A percentile compares a stretch with the other conserved stretches of the same genome.
Conservation (phyloP, 306 rosid species). For the Quercus suber region DNA sequence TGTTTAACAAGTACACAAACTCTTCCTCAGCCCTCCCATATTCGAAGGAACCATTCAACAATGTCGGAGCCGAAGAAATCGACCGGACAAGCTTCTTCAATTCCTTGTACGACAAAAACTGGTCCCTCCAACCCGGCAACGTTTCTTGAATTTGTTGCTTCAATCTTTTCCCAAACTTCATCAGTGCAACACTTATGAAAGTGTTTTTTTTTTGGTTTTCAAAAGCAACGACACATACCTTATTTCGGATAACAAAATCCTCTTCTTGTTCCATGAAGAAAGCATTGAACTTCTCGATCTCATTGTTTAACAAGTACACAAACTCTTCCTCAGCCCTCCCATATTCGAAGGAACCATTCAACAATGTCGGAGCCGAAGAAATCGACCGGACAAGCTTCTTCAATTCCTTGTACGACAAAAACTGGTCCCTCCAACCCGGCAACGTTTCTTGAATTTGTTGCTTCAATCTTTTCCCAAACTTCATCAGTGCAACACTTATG, state of each 20-base stretch:
- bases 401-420: conserved; percentile 77
- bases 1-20: conserved; percentile 67
- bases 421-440: conserved; percentile 79
- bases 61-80: conserved; percentile 34
- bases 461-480: conserved; percentile 82
- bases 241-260: conserved; percentile 69
- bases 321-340: conserved; percentile 62
- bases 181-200: not conserved
- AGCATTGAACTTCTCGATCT: conserved; percentile 80
- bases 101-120: conserved; percentile 78
- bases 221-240: conserved; percentile 58
- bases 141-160: conserved; percentile 73
- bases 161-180: conserved; percentile 87
- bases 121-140: conserved; percentile 73
- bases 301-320: conserved; percentile 63
- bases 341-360: conserved; percentile 26
- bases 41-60: conserved; percentile 29
- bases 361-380: conserved; percentile 33
- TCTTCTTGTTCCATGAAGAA: conserved; percentile 86
- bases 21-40: conserved; percentile 50
- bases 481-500: conserved; percentile 31
- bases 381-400: conserved; percentile 61
- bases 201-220: no score
- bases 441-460: conserved; percentile 64
- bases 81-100: conserved; percentile 67